phyloP scores from a whole-genome alignment of 2,329 filamentous ascomycete genomes.

The Aschersonia sp. region DNA sequence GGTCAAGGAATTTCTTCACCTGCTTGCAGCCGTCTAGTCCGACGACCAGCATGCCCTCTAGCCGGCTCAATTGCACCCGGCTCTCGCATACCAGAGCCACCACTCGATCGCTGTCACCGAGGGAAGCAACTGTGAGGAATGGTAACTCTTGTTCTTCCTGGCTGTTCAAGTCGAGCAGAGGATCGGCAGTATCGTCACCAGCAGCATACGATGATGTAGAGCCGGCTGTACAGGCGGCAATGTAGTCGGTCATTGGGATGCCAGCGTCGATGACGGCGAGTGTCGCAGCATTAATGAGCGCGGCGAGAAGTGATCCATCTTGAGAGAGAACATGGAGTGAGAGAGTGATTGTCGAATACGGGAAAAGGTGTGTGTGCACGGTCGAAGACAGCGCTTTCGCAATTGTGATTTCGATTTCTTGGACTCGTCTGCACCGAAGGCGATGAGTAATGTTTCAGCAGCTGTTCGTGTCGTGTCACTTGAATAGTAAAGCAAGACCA shows the following conservation, averaged over 20 bases:
- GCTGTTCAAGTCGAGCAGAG: constrained; percentile 64
- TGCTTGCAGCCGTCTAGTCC: constrained; percentile 85
- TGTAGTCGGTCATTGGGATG: constrained; percentile 86
- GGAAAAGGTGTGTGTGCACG: constrained; percentile 77
- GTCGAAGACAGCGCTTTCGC: constrained; percentile 61
- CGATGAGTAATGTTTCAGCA: no score
- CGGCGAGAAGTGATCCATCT: constrained; percentile 80
- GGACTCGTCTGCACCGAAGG: constrained; percentile 44
- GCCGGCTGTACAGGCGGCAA: constrained; percentile 77
- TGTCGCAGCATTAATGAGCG: constrained; percentile 80
- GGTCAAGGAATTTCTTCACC: constrained; percentile 67
- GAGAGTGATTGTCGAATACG: constrained; percentile 71
- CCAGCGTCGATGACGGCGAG: constrained; percentile 89
- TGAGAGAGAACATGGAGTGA: constrained; percentile 77
- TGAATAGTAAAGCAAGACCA: background rate
- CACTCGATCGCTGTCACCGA: constrained; percentile 60
- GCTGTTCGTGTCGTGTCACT: background rate
- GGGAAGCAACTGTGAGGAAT: constrained; percentile 71
- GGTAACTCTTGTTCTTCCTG: constrained; percentile 80
- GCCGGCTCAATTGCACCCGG: constrained; percentile 61
- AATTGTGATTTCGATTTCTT: constrained; percentile 70
- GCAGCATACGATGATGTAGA: constrained; percentile 53
- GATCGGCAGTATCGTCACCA: constrained; percentile 57
- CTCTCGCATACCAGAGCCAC: constrained; percentile 76
- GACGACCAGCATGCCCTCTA: constrained; percentile 89